phyloP scores from a whole-genome alignment of 768 basidiomycete species.

The Podaxis mareebaensis region DNA sequence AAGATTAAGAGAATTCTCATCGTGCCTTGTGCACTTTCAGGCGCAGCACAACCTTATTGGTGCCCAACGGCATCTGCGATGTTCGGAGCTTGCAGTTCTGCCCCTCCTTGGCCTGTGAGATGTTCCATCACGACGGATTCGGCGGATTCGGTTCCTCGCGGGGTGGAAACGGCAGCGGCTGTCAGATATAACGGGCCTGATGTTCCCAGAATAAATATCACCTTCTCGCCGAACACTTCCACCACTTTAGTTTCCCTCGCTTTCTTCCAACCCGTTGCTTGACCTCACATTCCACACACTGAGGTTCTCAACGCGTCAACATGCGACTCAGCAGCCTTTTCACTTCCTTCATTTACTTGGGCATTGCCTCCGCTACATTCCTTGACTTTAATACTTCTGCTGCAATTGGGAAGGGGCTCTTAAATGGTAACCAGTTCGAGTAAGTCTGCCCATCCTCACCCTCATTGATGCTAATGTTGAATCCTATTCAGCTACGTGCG shows the following conservation, averaged over 20 bases:
- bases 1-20: background rate
- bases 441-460: slow-evolving; percentile 11
- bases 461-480: background rate
- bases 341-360: slow-evolving; percentile 14
- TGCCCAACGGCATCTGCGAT: no score
- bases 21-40: background rate
- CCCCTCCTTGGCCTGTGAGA: no score
- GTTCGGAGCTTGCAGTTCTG: no score
- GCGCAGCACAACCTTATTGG: background rate
- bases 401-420: slow-evolving; percentile 20
- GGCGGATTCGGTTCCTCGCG: background rate
- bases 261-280: background rate
- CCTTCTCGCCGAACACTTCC: background rate
- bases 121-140: background rate
- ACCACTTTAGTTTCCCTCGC: background rate
- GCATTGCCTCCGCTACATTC: slow-evolving; percentile 21
- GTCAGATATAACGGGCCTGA: background rate
- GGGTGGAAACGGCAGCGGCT: background rate
- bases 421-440: slow-evolving; percentile 24
- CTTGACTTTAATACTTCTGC: slow-evolving; percentile 22
- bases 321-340: slow-evolving; percentile 18
- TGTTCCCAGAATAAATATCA: background rate
- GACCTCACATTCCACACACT: background rate
- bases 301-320: background rate
- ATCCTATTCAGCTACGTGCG: slow-evolving; percentile 9